Conservation (phyloP, 164 flowering plant genomes). For the Liquidambar formosana region DNA sequence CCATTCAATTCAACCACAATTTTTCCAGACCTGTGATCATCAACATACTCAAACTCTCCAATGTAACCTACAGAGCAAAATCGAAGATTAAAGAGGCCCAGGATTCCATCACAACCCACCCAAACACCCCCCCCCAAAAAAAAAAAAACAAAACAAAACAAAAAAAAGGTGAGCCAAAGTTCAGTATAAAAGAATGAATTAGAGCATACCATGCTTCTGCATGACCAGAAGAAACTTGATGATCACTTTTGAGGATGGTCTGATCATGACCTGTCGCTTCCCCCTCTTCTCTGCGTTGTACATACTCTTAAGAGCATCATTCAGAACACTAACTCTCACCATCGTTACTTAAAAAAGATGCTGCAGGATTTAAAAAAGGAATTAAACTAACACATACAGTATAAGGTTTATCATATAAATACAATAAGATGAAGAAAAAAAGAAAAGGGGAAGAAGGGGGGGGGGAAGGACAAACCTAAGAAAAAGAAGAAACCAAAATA, state of each 20-base stretch:
- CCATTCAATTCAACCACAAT: conserved; percentile 51
- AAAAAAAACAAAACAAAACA: neutral
- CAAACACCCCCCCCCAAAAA: no score
- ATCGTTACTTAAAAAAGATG: neutral
- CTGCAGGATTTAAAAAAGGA: neutral
- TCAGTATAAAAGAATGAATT: neutral
- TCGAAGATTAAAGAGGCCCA: neutral
- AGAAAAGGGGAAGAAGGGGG: neutral
- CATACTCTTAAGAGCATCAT: conserved; percentile 49
- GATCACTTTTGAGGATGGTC: conserved; percentile 44
- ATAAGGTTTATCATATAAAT: neutral
- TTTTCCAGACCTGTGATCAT: conserved; percentile 49
- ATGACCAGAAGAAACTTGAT: conserved; percentile 44
- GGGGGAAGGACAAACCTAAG: no score
- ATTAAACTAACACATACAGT: neutral
- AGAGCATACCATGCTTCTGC: conserved; percentile 43
- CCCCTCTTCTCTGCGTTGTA: conserved; percentile 45
- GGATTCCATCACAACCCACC: no score
- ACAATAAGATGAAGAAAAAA: neutral
- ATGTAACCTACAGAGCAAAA: conserved; percentile 32
- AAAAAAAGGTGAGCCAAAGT: no score
- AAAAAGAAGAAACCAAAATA: neutral
- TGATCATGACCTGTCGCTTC: conserved; percentile 46
- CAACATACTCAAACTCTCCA: conserved; percentile 53
- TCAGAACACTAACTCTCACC: conserved; percentile 42